Conservation (phyloP, 345 rosid species). For the Passiflora organensis region DNA sequence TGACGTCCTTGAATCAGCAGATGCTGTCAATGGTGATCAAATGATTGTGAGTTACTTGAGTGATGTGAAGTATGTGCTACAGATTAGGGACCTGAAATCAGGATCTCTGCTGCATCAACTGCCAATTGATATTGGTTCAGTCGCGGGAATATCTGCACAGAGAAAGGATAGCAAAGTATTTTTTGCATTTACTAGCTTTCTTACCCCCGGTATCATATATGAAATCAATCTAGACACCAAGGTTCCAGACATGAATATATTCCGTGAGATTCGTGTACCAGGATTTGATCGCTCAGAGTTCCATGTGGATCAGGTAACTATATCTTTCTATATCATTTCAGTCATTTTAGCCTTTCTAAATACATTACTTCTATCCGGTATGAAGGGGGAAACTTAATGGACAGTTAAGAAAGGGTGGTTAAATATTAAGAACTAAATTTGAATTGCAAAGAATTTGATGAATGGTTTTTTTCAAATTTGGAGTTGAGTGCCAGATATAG, state of each 20-base stretch:
- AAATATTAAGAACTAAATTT: no score
- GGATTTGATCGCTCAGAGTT: conserved; percentile 74
- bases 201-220: conserved; percentile 78
- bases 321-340: not conserved
- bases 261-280: conserved; percentile 66
- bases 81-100: conserved; percentile 71
- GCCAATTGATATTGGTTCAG: conserved; percentile 79
- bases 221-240: conserved; percentile 52
- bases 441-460: no score
- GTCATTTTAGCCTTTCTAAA: no score
- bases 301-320: conserved; percentile 67
- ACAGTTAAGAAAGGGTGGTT: no score
- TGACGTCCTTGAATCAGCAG: conserved; percentile 74
- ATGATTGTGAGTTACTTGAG: conserved; percentile 78
- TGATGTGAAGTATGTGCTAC: conserved; percentile 71
- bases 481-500: no score
- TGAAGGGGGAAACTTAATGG: no score
- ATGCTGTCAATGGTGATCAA: conserved; percentile 57
- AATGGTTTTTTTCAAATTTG: no score
- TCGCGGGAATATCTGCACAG: conserved; percentile 54
- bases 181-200: conserved; percentile 74
- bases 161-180: conserved; percentile 55
- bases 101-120: conserved; percentile 68
- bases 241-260: conserved; percentile 58
- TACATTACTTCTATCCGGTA: no score